A percentile compares a stretch with the other conserved stretches of the same genome.
These are phyloP conservation scores for Hyphopichia homilentoma DNA, from an alignment of 805 yeast genomes.

Conservation along the genomic window DNA sequence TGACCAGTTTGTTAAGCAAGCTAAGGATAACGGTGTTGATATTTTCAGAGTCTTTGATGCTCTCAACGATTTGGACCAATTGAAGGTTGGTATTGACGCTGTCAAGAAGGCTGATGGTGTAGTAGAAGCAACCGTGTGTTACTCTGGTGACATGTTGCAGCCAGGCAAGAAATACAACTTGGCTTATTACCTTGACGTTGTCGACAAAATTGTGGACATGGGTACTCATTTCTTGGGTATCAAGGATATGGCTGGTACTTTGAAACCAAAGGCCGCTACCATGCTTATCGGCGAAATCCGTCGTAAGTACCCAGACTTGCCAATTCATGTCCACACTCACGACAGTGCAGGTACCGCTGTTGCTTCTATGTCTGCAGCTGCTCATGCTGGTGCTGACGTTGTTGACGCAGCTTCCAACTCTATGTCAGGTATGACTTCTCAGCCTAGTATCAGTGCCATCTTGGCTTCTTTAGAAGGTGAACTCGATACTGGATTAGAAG, in stretches of 20 bases:
- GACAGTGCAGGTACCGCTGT: conserved; percentile 99
- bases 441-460: conserved; percentile 92
- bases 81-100: conserved; percentile 96
- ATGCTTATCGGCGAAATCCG: conserved; percentile 77
- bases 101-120: conserved; percentile 99
- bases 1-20: conserved; percentile 93
- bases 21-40: conserved; percentile 94
- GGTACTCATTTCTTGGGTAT: conserved; percentile 98
- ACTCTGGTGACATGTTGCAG: conserved; percentile 97
- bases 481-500: conserved; percentile 67
- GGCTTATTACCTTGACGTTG: conserved; percentile 79
- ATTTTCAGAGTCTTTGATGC: conserved; percentile 98
- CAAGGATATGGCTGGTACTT: conserved; percentile 99
- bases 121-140: conserved; percentile 96
- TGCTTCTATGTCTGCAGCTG: conserved; percentile 92
- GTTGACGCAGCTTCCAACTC: conserved; percentile 97
- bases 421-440: conserved; percentile 97
- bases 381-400: conserved; percentile 95
- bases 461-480: conserved; percentile 90
- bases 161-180: conserved; percentile 95
- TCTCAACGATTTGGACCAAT: conserved; percentile 91
- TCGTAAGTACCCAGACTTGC: conserved; percentile 83
- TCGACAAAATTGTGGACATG: conserved; percentile 79
- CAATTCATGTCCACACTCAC: conserved; percentile 98
- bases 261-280: conserved; percentile 92